Base-by-base conservation (phyloP, 768 basidiomycete genomes). In the Boletus pseudopeckii region DNA sequence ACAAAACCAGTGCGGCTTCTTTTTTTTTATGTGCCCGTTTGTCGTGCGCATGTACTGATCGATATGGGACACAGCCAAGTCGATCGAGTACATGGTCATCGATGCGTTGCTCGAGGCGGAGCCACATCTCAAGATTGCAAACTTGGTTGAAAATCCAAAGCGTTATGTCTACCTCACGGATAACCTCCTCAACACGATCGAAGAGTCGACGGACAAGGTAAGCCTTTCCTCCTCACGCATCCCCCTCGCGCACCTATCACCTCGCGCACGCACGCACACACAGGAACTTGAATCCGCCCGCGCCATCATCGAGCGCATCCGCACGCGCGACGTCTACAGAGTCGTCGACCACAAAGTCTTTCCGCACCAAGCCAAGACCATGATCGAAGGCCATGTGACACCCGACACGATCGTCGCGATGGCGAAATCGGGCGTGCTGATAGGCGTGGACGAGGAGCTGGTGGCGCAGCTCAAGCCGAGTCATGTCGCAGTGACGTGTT, bases 31-130 rank as follows among this genome's bases (percentile, higher is more conserved):
- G 30, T 32, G 11, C 18, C 7, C 9, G 9, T 45, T n/a, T n/a
- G 22, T 20, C n/a, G 5, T 11, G 18, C n/a, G 8, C 11, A 4
- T 2, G 3, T 3, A 9, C 40, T 54, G 20, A 53, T 34, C 13
- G 2, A 9, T 13, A 9, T 0, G 39, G 7, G 8, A 17, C 24
- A 34, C 33, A 88, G 89, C 88, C 4, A 86, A 80, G 59, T 83
- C 88, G 0, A 85, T 92, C 47, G 91, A 91, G 66, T 81, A 85
- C 62, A 92, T 92, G 91, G 74, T 92, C n/a, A 76, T 90, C 14
- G 90, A 92, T 59, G 88, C 79, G 0, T 75, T 93, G n/a, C 70
- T 85, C 1, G 71, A 72, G 0, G 91, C 91, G 0, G 87, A 93
- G 36, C 78, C 82, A 0, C 52, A 78, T 53, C 66, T 92, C 64